phyloP scores from a whole-genome alignment of 2,329 filamentous ascomycete genomes.

The Pyrenochaeta sp. region DNA sequence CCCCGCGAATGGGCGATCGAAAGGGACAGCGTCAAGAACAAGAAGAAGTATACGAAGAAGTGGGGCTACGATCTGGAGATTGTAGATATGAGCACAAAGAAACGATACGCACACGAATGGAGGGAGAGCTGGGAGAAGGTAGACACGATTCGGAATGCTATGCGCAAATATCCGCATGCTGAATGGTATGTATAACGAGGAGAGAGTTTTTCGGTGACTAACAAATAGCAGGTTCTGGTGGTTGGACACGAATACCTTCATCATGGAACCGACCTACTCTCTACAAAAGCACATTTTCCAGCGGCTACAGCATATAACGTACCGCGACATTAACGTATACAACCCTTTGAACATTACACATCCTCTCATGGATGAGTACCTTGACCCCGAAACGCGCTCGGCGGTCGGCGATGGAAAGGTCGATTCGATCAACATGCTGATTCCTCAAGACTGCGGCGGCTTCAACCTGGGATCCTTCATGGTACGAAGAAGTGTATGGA shows the following conservation, averaged over 20 bases:
- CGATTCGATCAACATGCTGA: slow-evolving; percentile 83
- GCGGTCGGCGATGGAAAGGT: slow-evolving; percentile 77
- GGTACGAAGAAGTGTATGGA: slow-evolving; percentile 83
- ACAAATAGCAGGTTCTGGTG: slow-evolving; percentile 90
- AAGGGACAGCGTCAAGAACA: slow-evolving; percentile 93
- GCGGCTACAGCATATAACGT: slow-evolving; percentile 74
- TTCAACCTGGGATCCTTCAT: slow-evolving; percentile 99
- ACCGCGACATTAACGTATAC: slow-evolving; percentile 95
- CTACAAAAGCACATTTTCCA: slow-evolving; percentile 92
- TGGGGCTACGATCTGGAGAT: slow-evolving; percentile 98
- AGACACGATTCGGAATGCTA: slow-evolving; percentile 85
- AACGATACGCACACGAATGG: slow-evolving; percentile 98
- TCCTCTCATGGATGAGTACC: slow-evolving; percentile 75
- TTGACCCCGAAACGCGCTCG: slow-evolving; percentile 78
- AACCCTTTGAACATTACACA: slow-evolving; percentile 95
- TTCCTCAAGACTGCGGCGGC: slow-evolving; percentile 92
- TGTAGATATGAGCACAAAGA: slow-evolving; percentile 98
- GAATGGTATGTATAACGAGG: slow-evolving; percentile 76
- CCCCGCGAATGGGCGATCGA: slow-evolving; percentile 98
- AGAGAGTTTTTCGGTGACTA: slow-evolving; percentile 24
- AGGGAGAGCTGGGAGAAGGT: slow-evolving; percentile 99
- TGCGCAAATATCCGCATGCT: slow-evolving; percentile 93
- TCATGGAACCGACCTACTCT: slow-evolving; percentile 95
- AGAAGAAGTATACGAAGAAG: slow-evolving; percentile 81
- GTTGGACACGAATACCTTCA: slow-evolving; percentile 95